Evolutionary conservation across 192 early-diverging fungal species (phyloP).

Genomic region (Backusella westeae): DNA sequence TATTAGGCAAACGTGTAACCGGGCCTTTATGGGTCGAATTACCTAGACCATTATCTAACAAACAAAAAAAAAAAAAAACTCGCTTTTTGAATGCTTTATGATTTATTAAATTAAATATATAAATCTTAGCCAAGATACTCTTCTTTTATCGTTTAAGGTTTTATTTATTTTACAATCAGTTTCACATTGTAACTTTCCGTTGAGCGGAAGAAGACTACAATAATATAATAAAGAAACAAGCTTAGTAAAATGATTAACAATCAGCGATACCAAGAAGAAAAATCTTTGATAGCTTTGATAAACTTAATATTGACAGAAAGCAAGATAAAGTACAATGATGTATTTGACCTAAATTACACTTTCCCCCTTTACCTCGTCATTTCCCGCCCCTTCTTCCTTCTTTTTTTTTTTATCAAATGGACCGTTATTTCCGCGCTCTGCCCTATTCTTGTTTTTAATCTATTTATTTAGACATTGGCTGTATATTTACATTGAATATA

Average conservation of each 20-base stretch:
- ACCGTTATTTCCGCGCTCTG: not conserved
- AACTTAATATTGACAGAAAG: not conserved
- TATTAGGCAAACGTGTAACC: not conserved
- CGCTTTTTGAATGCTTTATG: not conserved
- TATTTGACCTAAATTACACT: not conserved
- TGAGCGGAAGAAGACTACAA: not conserved
- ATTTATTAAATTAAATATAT: not conserved
- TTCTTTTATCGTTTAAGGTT: not conserved
- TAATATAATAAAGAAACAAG: not conserved
- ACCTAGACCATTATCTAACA: not conserved
- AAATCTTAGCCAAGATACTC: not conserved
- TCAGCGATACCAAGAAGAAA: not conserved
- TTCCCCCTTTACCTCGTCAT: not conserved
- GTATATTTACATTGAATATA: not conserved
- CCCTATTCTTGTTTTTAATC: not conserved
- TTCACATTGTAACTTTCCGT: not conserved
- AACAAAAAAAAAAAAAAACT: not conserved
- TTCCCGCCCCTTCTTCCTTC: not conserved
- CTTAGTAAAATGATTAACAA: not conserved
- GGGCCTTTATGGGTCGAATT: not conserved
- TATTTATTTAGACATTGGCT: not conserved
- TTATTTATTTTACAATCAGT: not conserved
- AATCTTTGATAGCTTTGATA: not conserved
- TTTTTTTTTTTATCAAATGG: not conserved
- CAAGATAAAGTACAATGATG: not conserved